These are phyloP conservation scores for Oryza longistaminata DNA, from an alignment of 176 grass and related monocot genomes.

Conservation along the genomic window DNA sequence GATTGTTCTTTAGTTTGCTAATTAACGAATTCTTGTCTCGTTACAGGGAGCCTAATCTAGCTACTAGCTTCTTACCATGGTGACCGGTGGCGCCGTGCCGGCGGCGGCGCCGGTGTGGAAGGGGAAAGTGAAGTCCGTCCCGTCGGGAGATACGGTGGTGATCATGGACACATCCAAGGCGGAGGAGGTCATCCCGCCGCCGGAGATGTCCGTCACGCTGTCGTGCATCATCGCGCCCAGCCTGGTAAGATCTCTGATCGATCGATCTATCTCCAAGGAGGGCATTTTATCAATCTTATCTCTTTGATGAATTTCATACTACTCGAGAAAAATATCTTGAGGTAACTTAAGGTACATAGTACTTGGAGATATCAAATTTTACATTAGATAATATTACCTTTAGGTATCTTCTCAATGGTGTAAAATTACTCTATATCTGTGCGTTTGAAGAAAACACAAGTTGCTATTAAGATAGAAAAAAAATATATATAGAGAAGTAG, in stretches of 20 bases:
- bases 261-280: background rate
- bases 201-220: slow-evolving; percentile 81
- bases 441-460: no score
- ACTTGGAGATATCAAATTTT: no score
- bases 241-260: slow-evolving; percentile 56
- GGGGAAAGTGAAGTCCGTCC: slow-evolving; percentile 92
- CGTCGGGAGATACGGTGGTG: slow-evolving; percentile 80
- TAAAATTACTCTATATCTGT: no score
- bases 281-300: no score
- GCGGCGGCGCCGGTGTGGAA: slow-evolving; percentile 54
- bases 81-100: background rate
- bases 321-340: no score
- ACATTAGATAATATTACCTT: no score
- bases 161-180: slow-evolving; percentile 76
- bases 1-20: background rate
- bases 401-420: no score
- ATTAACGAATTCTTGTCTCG: background rate
- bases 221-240: slow-evolving; percentile 82
- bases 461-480: no score
- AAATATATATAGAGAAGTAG: no score
- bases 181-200: slow-evolving; percentile 67
- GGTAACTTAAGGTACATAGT: no score
- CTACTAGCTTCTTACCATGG: background rate
- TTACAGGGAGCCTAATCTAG: background rate
- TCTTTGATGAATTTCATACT: no score